Evolutionary conservation across 1,284 basidiomycete species (phyloP), one percentile per base, ranked within the genome.

Genomic region (Ceratobasidium papillatum): DNA sequence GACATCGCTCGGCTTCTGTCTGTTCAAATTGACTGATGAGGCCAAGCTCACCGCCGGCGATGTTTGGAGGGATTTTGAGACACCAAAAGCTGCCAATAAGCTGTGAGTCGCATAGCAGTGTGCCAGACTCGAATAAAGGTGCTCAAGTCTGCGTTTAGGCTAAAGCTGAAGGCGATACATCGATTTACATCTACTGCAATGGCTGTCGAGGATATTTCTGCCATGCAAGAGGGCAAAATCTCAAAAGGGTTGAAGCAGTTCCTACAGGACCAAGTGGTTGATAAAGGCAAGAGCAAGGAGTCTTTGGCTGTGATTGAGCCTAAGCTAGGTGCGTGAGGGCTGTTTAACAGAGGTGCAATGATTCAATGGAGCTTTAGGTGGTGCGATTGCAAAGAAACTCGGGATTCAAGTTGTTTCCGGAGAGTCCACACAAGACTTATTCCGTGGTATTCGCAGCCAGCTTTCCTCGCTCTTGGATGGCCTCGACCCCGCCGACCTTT

Each of bases 131-230:
- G 17, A 47, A 19, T 17, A n/a, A 8, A 19, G 27, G 9, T 34
- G 34, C 34, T 72, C 25, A 62, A 62, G 14, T 1, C 3, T 9
- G 14, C 43, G 25, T 49, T 62, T 76, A 97, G 96, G 64, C 85
- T 98, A 77, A 98, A 98, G 85, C 86, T 99, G 75, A 95, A 97
- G 82, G 94, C 95, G 52, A 87, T 99, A 75, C 97, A 99, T 85
- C 93, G 95, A 73, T 99, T 99, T 84, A 93, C 93, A 45, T 97
- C 95, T 61, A 99, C 97, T 11, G 98, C 95, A 34, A 91, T 92
- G 27, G 97, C 98, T n/a, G 97, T 99, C n/a, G 96, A 99, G 84
- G 97, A 99, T 82, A 91, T 99, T 79, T 94, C 95, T 38, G 91
- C 96, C 14, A 85, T 99, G 61, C 95, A 97, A 81, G 92, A 93